Evolutionary conservation across 2,329 filamentous ascomycete genomes (phyloP), one percentile per base, ranked within the genome.

Genomic region (Venturia nashicola): DNA sequence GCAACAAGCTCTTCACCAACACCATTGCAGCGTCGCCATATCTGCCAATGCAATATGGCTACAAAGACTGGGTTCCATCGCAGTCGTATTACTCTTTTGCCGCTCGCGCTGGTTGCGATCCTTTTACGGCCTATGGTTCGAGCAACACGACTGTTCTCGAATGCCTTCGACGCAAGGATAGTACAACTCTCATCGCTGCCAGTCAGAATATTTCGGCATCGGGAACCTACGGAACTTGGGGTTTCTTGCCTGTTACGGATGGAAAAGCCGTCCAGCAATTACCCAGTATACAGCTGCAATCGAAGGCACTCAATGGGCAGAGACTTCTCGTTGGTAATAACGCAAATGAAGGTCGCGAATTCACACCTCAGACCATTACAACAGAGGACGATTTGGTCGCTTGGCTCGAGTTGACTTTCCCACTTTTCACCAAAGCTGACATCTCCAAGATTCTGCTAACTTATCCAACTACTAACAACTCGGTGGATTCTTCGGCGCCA

Each of bases 291-390:
- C 60, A 61, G 32, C 12, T 42, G 39, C 32, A 32, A 46, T 36
- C 39, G 32, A 61, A 46, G 40, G 39, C n/a, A 9, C 39, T 43
- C 18, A 42, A 43, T 16, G 39, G 43, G 8, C 57, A 39, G 32
- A 43, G 40, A 18, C 23, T 64, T n/a, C 40, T 64, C 27, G 34
- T 64, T n/a, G 62, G 62, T 2, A 64, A 64, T 34, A 64, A 42
- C 16, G 62, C 39, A 36, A 44, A 64, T 27, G 62, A 64, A 48
- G 39, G 23, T 42, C 16, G 12, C 9, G 5, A 1, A 23, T 43
- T 46, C 34, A 48, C 9, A 7, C 39, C 27, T 18, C 60, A 61
- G 23, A 61, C 39, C 60, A 61, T 61, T 16, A 61, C n/a, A 14
- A 27, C 40, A n/a, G 60, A 61, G 32, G 18, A 12, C 20, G 39